phyloP scores from a whole-genome alignment of 306 rosid species.

The Begonia peltatifolia region DNA sequence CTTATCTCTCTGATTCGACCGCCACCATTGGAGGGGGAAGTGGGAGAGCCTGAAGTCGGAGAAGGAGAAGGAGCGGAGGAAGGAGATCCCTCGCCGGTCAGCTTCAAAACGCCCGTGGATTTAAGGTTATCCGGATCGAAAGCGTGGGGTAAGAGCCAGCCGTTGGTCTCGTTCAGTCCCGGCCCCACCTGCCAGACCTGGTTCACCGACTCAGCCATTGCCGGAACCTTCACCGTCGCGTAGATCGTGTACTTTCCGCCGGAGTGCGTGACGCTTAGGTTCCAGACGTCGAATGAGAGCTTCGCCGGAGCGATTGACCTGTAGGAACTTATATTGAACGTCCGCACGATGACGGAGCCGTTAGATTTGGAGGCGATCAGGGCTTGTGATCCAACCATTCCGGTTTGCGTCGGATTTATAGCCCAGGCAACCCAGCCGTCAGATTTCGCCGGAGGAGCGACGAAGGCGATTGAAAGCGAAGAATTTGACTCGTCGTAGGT shows the following conservation, averaged over 20 bases:
- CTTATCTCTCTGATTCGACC: too few relatives aligned
- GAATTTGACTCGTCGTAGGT: slow-evolving; percentile 33
- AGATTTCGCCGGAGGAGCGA: slow-evolving; percentile 17
- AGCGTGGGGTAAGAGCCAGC: not conserved
- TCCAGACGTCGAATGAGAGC: slow-evolving; percentile 20
- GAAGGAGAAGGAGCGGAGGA: not conserved
- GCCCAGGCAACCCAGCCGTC: slow-evolving; percentile 78
- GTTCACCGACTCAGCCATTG: slow-evolving; percentile 10
- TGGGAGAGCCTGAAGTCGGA: not conserved
- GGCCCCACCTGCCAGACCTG: slow-evolving; percentile 73
- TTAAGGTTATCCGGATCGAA: slow-evolving; percentile 2
- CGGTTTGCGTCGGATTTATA: slow-evolving; percentile 32
- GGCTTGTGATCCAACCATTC: slow-evolving; percentile 48
- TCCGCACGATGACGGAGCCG: slow-evolving; percentile 3
- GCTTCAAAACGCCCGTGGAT: not conserved
- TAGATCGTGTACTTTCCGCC: slow-evolving; percentile 15
- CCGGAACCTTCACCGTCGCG: slow-evolving; percentile 35
- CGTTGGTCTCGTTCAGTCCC: not conserved
- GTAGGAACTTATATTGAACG: slow-evolving; percentile 31
- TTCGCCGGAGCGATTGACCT: not conserved
- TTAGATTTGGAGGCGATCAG: slow-evolving; percentile 26
- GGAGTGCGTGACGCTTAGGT: slow-evolving; percentile 4
- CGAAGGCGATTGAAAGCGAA: slow-evolving; percentile 49
- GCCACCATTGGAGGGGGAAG: not conserved
- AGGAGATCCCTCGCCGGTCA: not conserved